Conservation (phyloP, 1,139 yeast genomes). For the Nadsonia starkeyi-henricii region DNA sequence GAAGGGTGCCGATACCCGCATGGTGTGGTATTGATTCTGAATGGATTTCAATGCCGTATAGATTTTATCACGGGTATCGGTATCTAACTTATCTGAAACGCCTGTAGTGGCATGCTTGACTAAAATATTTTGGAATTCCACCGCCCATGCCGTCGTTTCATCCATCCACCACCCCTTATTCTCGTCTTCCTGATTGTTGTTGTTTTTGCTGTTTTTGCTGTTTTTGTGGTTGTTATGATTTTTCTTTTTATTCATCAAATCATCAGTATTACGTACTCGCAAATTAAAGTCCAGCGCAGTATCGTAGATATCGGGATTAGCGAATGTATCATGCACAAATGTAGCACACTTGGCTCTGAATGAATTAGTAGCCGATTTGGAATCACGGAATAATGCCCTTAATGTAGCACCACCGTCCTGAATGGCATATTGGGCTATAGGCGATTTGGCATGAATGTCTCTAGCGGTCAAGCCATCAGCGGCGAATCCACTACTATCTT, state of each 20-base stretch:
- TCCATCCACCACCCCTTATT: background rate
- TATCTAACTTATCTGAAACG: background rate
- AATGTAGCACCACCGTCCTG: background rate
- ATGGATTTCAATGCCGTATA: background rate
- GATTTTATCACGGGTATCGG: background rate
- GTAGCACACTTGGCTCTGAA: background rate
- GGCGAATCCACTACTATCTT: background rate
- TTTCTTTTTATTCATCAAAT: background rate
- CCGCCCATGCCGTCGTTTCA: background rate
- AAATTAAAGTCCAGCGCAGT: background rate
- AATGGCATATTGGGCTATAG: background rate
- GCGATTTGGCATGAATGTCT: background rate
- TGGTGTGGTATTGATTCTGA: background rate
- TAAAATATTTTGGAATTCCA: background rate
- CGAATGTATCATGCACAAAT: background rate
- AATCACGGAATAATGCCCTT: background rate
- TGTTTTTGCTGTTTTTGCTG: too few species aligned
- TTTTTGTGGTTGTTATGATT: background rate
- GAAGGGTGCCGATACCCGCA: background rate
- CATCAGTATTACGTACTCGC: background rate
- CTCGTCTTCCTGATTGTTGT: background rate
- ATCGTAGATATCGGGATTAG: background rate
- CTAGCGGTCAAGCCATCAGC: background rate
- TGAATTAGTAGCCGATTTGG: background rate
- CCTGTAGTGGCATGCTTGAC: background rate